A percentile compares a stretch with the other conserved stretches of the same genome.
These are phyloP conservation scores for Acanthamoeba royreba DNA, from an alignment of 208 protist genomes.

Conservation along the genomic window DNA sequence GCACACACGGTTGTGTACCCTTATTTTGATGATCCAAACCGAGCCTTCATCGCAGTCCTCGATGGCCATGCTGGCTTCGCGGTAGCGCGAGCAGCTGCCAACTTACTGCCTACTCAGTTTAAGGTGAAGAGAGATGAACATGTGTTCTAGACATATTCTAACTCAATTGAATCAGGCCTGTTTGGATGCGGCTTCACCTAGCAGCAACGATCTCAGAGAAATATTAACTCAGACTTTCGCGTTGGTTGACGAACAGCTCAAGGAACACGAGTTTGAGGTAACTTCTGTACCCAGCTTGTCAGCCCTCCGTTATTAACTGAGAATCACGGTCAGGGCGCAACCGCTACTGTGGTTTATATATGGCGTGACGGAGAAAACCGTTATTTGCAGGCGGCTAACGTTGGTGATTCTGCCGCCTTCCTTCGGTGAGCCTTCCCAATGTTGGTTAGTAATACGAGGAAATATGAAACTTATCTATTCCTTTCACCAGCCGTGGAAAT, in stretches of 20 bases:
- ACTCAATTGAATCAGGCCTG: not conserved
- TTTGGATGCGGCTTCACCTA: not conserved
- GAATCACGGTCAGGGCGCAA: conserved; percentile 14
- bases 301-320: not conserved
- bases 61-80: not conserved
- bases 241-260: conserved; percentile 48
- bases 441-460: not conserved
- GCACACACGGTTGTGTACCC: not conserved
- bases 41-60: not conserved
- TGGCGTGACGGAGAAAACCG: conserved; percentile 6
- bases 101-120: not conserved
- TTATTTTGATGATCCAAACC: not conserved
- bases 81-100: not conserved
- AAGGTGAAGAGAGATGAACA: not conserved
- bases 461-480: too few relatives aligned
- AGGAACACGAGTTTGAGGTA: conserved; percentile 58
- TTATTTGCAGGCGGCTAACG: conserved; percentile 67
- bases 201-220: not conserved
- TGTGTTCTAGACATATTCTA: not conserved
- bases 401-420: conserved; percentile 68
- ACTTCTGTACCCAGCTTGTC: not conserved
- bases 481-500: not conserved
- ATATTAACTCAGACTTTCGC: not conserved
- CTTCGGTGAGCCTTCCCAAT: conserved; percentile 42
- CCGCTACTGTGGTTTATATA: conserved; percentile 53